Conservation (phyloP, 2,329 filamentous ascomycete species). For the Periconia sp. region DNA sequence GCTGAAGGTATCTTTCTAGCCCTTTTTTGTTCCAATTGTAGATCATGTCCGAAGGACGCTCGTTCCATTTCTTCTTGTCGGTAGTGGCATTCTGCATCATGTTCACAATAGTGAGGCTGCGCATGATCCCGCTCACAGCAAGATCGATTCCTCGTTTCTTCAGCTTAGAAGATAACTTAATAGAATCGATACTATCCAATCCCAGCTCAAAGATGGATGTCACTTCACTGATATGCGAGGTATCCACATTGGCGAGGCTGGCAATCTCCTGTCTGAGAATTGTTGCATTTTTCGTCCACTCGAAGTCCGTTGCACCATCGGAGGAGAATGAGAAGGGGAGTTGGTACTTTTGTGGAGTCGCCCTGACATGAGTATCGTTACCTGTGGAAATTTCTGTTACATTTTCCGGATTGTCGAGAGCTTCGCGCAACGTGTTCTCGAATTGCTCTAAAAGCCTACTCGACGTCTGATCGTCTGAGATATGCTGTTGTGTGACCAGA, state of each 20-base stretch:
- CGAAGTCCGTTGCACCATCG: conserved; percentile 47
- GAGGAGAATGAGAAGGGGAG: background rate
- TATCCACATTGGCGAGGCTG: conserved; percentile 61
- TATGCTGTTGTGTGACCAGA: conserved; percentile 63
- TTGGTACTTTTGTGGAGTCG: background rate
- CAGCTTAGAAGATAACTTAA: conserved; percentile 79
- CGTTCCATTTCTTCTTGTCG: conserved; percentile 1
- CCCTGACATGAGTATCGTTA: background rate
- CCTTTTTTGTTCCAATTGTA: conserved; percentile 26
- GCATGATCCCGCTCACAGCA: conserved; percentile 79
- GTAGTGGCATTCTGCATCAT: conserved; percentile 55
- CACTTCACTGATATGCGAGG: conserved; percentile 59
- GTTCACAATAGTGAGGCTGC: conserved; percentile 68
- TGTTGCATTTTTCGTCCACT: conserved; percentile 64
- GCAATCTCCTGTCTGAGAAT: conserved; percentile 68
- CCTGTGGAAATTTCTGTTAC: conserved; percentile 21
- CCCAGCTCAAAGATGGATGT: conserved; percentile 81
- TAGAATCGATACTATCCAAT: conserved; percentile 89
- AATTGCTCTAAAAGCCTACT: conserved; percentile 53
- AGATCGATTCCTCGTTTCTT: conserved; percentile 66
- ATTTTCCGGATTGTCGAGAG: conserved; percentile 41
- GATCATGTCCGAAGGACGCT: conserved; percentile 13
- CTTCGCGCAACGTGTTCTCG: conserved; percentile 44
- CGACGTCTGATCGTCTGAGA: conserved; percentile 45
- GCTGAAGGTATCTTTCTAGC: conserved; percentile 50